phyloP scores from a whole-genome alignment of 176 grass and related monocot genomes.

The Alopecurus myosuroides region DNA sequence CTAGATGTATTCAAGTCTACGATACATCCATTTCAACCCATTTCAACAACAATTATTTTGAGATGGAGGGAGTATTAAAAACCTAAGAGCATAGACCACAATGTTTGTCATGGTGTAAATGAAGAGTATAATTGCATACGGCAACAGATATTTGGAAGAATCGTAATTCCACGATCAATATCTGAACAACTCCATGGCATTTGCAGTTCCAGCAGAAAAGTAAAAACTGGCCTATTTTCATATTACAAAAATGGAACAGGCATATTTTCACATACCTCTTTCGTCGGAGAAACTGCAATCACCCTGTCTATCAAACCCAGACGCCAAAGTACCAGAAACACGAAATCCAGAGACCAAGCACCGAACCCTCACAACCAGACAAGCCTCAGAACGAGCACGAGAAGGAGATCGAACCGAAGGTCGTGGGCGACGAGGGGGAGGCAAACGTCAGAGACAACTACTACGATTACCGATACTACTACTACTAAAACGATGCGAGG shows the following conservation, averaged over 20 bases:
- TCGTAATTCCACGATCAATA: background rate
- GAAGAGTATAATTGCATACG: background rate
- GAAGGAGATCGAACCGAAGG: constrained; percentile 30
- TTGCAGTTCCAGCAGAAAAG: background rate
- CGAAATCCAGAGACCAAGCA: background rate
- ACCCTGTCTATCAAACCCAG: background rate
- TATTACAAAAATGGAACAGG: background rate
- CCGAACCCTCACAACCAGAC: constrained; percentile 5
- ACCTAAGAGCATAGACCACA: background rate
- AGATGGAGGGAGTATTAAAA: too few relatives aligned
- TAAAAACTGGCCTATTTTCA: background rate
- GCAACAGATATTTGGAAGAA: background rate
- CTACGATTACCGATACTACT: constrained; percentile 41
- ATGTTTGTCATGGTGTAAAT: background rate
- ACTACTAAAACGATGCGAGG: constrained; percentile 49
- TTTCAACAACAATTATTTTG: too few relatives aligned
- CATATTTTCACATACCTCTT: constrained; percentile 23
- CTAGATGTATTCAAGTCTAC: too few relatives aligned
- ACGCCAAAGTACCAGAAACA: background rate
- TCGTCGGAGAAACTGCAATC: background rate
- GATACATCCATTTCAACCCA: too few relatives aligned
- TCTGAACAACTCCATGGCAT: background rate
- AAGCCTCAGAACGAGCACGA: constrained; percentile 36
- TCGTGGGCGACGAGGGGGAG: constrained; percentile 25
- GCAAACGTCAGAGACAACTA: constrained; percentile 63